Percentiles rank a stretch among this genome's conserved stretches.
phyloP scores from a whole-genome alignment of 257 asterid species.

The Solanum lycopersicoides region DNA sequence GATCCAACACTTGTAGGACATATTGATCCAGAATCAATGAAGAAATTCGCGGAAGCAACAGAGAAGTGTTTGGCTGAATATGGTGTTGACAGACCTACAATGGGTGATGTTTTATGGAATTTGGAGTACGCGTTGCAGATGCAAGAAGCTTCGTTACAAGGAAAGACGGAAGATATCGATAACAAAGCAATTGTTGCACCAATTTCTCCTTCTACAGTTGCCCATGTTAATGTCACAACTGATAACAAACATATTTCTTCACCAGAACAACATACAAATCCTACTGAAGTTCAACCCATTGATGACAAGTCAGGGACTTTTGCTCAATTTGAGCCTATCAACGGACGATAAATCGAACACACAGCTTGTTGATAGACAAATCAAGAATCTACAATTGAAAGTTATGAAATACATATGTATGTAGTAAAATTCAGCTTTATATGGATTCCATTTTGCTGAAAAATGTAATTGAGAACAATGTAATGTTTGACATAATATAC shows the following conservation, averaged over 20 bases:
- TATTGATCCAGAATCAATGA: constrained; percentile 5
- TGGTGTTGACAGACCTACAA: constrained; percentile 13
- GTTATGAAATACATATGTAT: neutral
- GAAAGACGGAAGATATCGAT: constrained; percentile 3
- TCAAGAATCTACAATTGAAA: neutral
- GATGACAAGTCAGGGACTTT: constrained; percentile 56
- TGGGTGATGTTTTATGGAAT: constrained; percentile 19
- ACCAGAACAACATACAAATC: neutral
- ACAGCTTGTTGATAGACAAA: neutral
- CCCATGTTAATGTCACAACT: neutral
- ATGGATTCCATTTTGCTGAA: neutral
- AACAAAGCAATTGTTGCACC: neutral
- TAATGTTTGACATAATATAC: neutral
- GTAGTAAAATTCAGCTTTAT: neutral
- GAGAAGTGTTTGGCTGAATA: constrained; percentile 13
- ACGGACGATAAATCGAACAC: constrained; percentile 23
- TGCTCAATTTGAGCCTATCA: constrained; percentile 47
- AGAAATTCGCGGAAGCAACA: constrained; percentile 7
- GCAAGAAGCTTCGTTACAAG: constrained; percentile 16
- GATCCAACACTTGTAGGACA: constrained; percentile 11
- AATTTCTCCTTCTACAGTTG: neutral
- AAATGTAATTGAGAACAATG: neutral
- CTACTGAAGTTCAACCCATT: constrained; percentile 10
- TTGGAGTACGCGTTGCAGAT: constrained; percentile 15
- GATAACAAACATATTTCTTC: neutral